phyloP scores from a whole-genome alignment of 2,329 filamentous ascomycete species.

The Claviceps quebecensis region DNA sequence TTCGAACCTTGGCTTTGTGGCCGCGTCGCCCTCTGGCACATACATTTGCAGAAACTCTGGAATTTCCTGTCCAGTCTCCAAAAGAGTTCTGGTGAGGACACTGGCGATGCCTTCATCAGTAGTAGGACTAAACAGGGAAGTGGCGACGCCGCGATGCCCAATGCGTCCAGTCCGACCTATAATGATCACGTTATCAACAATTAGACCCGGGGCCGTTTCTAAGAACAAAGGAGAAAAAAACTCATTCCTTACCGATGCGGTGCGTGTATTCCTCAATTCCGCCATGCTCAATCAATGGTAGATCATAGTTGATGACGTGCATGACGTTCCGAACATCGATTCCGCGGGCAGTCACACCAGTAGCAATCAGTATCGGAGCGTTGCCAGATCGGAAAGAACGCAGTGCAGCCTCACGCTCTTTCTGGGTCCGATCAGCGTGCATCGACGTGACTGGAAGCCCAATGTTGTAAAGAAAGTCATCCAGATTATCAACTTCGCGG shows the following conservation, averaged over 20 bases:
- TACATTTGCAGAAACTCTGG: conserved; percentile 67
- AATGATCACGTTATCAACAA: neutral
- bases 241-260: conserved; percentile 58
- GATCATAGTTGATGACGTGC: conserved; percentile 88
- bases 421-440: conserved; percentile 74
- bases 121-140: conserved; percentile 69
- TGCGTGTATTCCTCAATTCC: conserved; percentile 91
- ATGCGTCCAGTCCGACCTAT: conserved; percentile 84
- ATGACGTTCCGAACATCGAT: conserved; percentile 77
- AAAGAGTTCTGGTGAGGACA: conserved; percentile 63
- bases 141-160: conserved; percentile 72
- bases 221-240: neutral
- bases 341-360: conserved; percentile 74
- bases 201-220: neutral
- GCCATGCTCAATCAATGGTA: conserved; percentile 61
- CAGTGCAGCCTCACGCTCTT: conserved; percentile 84
- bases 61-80: conserved; percentile 65
- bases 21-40: conserved; percentile 40
- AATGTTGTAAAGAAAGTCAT: conserved; percentile 75
- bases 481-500: conserved; percentile 62
- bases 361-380: conserved; percentile 70
- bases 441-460: conserved; percentile 76
- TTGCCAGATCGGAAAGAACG: conserved; percentile 65
- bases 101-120: conserved; percentile 58
- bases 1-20: conserved; percentile 37